Conservation (phyloP, 2,329 filamentous ascomycete species). For the Phaeosphaeriaceae sp. region DNA sequence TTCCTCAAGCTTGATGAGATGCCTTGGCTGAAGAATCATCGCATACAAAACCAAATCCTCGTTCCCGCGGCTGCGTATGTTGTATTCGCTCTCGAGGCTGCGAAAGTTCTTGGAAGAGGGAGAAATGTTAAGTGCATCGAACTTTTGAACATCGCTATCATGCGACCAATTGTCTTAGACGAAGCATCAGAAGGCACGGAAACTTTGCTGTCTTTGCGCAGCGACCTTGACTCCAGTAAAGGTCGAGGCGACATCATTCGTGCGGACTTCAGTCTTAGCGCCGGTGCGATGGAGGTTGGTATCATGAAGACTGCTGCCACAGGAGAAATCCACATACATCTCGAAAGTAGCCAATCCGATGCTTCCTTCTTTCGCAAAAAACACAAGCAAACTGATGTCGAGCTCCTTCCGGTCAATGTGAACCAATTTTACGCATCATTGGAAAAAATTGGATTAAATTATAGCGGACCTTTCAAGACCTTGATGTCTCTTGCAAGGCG, state of each 20-base stretch:
- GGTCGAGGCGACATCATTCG: too few relatives aligned
- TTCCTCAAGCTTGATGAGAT: slow-evolving; percentile 12
- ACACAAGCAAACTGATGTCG: too few relatives aligned
- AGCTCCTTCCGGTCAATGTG: too few relatives aligned
- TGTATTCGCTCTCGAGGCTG: slow-evolving; percentile 44
- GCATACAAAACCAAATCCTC: slow-evolving; percentile 41
- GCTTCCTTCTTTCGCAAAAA: too few relatives aligned
- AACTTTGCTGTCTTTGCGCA: background rate
- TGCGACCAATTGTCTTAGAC: background rate
- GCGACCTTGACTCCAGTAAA: background rate
- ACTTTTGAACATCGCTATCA: background rate
- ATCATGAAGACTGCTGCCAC: too few relatives aligned
- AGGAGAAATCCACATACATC: too few relatives aligned
- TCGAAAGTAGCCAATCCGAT: too few relatives aligned
- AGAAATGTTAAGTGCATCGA: background rate
- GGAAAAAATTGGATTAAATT: too few relatives aligned
- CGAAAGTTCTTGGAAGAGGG: background rate
- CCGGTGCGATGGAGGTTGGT: too few relatives aligned
- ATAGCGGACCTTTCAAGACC: too few relatives aligned
- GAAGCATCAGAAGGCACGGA: background rate
- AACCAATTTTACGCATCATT: too few relatives aligned
- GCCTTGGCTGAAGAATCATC: slow-evolving; percentile 25
- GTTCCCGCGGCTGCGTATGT: slow-evolving; percentile 56
- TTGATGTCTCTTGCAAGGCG: too few relatives aligned
- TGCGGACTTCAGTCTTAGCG: background rate